Evolutionary conservation across 139 green algal species (phyloP), one percentile per base, ranked within the genome.

Genomic region (Ulvella scutata): DNA sequence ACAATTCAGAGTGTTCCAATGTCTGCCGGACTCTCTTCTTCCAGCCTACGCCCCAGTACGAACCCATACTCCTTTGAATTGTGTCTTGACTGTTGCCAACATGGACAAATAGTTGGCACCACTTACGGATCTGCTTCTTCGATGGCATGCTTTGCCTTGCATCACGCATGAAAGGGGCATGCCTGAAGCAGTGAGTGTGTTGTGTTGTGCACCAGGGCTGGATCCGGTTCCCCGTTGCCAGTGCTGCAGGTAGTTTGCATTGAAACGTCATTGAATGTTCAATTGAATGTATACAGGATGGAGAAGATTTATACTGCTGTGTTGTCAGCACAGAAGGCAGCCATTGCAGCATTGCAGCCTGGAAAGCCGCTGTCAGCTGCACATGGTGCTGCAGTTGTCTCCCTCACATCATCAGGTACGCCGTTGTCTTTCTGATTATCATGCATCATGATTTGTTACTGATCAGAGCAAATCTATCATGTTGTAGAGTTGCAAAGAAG

Each of bases 1-100:
- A 98, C 86, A 80, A 77, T 31, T 89, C 81, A 39, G 98, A 98
- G 86, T 99, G 94, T 81, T 86, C 94, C 73, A 98, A 96, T 74
- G 73, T 98, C 43, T 80, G 82, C 17, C 87, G 93, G 44, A 97
- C 93, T 4, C 93, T 88, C 82, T 78, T 99, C 72, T 88, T 99
- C 39, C 88, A 98, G 78, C 88, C 92, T 29, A 90, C 76, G 17
- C 20, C 51, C 51, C 51, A 67, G 51, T 67, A 26, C 51, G 51
- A n/a, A n/a, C 51, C n/a, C n/a, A n/a, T n/a, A n/a, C n/a, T n/a
- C n/a, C n/a, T n/a, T n/a, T n/a, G n/a, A n/a, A n/a, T n/a, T n/a
- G n/a, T n/a, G n/a, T n/a, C n/a, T n/a, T n/a, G n/a, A n/a, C n/a
- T n/a, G n/a, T n/a, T n/a, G n/a, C n/a, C n/a, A n/a, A n/a, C n/a